Conservation (phyloP, 805 yeast genomes). For the Nakazawaea wickerhamii region DNA sequence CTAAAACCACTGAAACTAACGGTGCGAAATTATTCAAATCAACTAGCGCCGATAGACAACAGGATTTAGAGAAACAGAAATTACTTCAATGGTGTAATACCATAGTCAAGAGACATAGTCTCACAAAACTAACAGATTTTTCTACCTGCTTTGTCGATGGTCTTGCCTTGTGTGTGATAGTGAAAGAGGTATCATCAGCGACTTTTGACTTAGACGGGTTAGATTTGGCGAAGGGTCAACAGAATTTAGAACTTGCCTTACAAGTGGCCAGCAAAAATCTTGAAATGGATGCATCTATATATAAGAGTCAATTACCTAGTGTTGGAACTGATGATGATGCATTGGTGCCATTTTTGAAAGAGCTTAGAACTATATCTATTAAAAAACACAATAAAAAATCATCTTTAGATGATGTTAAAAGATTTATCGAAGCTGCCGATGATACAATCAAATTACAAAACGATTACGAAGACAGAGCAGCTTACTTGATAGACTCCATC, state of each 20-base stretch:
- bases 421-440: constrained; percentile 28
- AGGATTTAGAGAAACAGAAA: constrained; percentile 9
- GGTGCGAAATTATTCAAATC: too few relatives aligned
- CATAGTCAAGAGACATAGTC: constrained; percentile 17
- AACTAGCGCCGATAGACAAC: too few relatives aligned
- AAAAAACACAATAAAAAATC: constrained; percentile 24
- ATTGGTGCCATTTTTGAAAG: constrained; percentile 1
- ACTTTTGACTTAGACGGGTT: neutral
- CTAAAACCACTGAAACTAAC: too few relatives aligned
- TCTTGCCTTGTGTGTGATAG: constrained; percentile 9
- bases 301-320: neutral
- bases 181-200: constrained; percentile 1
- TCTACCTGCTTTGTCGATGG: constrained; percentile 13
- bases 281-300: neutral
- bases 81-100: neutral
- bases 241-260: neutral
- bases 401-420: constrained; percentile 19
- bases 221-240: constrained; percentile 1
- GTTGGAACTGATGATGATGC: neutral
- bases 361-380: neutral
- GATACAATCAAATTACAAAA: constrained; percentile 25
- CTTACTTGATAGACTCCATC: constrained; percentile 21
- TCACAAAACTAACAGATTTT: constrained; percentile 16
- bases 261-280: neutral
- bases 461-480: constrained; percentile 27